Conservation (phyloP, 2,329 filamentous ascomycete genomes). For the Cyphellophora attinorum region DNA sequence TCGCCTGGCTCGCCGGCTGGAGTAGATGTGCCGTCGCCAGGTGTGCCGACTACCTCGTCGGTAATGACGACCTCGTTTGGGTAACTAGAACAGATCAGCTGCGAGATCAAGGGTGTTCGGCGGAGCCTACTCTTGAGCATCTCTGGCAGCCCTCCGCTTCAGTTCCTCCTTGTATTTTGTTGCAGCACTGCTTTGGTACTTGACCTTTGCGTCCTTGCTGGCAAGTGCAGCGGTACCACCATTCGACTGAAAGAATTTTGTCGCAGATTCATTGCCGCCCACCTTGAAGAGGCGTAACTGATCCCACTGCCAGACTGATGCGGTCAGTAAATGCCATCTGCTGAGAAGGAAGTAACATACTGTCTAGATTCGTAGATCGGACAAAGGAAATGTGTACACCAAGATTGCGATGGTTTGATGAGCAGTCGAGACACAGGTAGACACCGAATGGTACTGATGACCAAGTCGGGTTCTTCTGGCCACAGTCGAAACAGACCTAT, state of each 20-base stretch:
- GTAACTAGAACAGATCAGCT: conserved; percentile 45
- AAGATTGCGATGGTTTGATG: conserved; percentile 90
- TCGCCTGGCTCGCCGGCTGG: conserved; percentile 65
- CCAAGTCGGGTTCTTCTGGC: conserved; percentile 96
- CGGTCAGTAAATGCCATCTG: conserved; percentile 19
- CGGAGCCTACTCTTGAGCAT: conserved; percentile 66
- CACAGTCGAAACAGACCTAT: conserved; percentile 96
- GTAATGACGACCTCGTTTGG: conserved; percentile 78
- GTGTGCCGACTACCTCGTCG: conserved; percentile 54
- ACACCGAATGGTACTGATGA: conserved; percentile 95
- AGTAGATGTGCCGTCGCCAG: conserved; percentile 58
- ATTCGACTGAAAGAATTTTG: conserved; percentile 96
- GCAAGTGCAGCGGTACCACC: conserved; percentile 87
- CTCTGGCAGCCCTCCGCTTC: conserved; percentile 70
- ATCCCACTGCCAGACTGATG: conserved; percentile 95
- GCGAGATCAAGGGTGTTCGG: background rate
- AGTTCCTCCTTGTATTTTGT: conserved; percentile 97
- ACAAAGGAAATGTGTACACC: conserved; percentile 99
- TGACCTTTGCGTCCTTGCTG: conserved; percentile 93
- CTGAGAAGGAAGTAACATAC: too few relatives aligned
- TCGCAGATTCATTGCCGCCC: conserved; percentile 93
- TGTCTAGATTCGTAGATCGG: conserved; percentile 93
- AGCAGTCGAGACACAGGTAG: conserved; percentile 96
- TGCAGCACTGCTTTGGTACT: conserved; percentile 89
- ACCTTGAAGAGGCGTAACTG: conserved; percentile 97